Percentiles rank a stretch among this genome's conserved stretches.
Evolutionary conservation across 805 yeast genomes (phyloP).

Genomic region (Maudiozyma barnettii): DNA sequence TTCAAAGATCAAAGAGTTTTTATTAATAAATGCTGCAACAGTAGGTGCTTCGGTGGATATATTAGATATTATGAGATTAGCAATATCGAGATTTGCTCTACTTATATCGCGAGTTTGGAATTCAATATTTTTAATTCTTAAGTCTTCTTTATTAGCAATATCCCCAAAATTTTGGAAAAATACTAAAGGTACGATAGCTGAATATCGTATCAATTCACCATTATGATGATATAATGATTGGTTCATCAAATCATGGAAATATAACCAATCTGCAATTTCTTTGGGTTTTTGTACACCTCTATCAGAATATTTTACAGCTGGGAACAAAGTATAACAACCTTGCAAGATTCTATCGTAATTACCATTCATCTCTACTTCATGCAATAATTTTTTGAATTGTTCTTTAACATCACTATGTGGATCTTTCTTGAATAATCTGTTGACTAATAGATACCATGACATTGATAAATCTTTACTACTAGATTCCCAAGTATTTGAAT

Average conservation of each 20-base stretch:
- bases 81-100: slow-evolving; percentile 24
- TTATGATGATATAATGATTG: slow-evolving; percentile 30
- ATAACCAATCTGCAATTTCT: slow-evolving; percentile 64
- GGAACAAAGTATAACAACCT: slow-evolving; percentile 64
- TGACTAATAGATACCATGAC: slow-evolving; percentile 60
- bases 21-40: slow-evolving; percentile 10
- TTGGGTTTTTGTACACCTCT: slow-evolving; percentile 51
- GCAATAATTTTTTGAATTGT: slow-evolving; percentile 40
- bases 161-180: slow-evolving; percentile 60
- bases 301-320: slow-evolving; percentile 54
- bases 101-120: slow-evolving; percentile 23
- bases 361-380: slow-evolving; percentile 37
- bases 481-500: slow-evolving; percentile 12
- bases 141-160: slow-evolving; percentile 33
- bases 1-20: slow-evolving; percentile 21
- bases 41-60: slow-evolving; percentile 10
- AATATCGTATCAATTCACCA: slow-evolving; percentile 44
- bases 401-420: slow-evolving; percentile 37
- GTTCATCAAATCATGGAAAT: slow-evolving; percentile 53
- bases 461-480: slow-evolving; percentile 49
- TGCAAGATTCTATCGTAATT: slow-evolving; percentile 54
- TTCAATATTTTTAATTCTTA: slow-evolving; percentile 26
- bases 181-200: slow-evolving; percentile 47
- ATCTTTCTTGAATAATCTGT: slow-evolving; percentile 48
- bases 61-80: slow-evolving; percentile 16